Base-by-base conservation (phyloP, 2,329 filamentous ascomycete genomes). In the Exophiala viscosa region DNA sequence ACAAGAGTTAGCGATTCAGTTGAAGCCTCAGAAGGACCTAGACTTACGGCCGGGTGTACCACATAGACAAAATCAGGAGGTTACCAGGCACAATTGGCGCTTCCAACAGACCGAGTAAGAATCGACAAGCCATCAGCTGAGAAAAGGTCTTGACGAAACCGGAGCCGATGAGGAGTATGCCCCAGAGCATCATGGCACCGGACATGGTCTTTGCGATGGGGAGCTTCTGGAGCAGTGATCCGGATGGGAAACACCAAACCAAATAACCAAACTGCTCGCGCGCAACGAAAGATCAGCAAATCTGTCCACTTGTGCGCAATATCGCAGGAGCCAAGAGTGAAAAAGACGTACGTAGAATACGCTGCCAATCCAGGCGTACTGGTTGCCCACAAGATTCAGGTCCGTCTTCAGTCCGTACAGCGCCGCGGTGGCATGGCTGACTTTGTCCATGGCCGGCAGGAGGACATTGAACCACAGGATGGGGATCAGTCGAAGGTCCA, bases 141-240 rank as follows among this genome's bases (percentile, higher is more conserved):
- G 68, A 67, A 55, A 69, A 75, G 51, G 59, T 69, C 17, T 65
- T 69, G 20, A 73, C 71, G 14, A 50, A 50, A 11, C 52, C 64
- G 42, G 70, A 67, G 10, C 65, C 65, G 45, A 78, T 76, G 44
- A 78, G 66, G 45, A 78, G 75, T 23, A 73, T 66, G 0, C 73
- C 74, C 71, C 70, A 71, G 32, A 67, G 48, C 55, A 83, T 81
- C 54, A 85, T 83, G 58, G 81, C 81, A 33, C 69, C 67, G 1
- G 76, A 77, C 1, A 81, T 67, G 58, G 81, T 77, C 64, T 76
- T 78, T 15, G 67, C 69, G 11, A 72, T 61, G 6, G 60, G 62
- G 9, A 63, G 54, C 28, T 58, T 53, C 41, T 64, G 62, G 44
- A 65, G 60, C 13, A 66, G 47, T 8, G 63, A 55, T 33, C 62